A percentile compares a stretch with the other conserved stretches of the same genome.
Conservation (phyloP, 139 green algal genomes). For the Chlamydomonas asymmetrica region DNA sequence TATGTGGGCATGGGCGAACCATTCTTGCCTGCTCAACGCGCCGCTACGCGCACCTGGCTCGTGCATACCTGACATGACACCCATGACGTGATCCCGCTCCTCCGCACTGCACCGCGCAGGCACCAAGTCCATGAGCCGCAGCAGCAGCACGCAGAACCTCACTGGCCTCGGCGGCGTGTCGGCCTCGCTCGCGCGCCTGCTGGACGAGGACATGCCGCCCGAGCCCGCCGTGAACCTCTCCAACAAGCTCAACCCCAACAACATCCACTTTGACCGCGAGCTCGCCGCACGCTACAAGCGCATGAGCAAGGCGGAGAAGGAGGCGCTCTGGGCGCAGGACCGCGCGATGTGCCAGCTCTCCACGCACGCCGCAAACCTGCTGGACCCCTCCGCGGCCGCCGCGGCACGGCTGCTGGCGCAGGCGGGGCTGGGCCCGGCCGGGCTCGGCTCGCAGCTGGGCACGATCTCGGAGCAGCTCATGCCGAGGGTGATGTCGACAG, state of each 20-base stretch:
- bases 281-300: conserved; percentile 71
- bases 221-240: conserved; percentile 69
- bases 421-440: conserved; percentile 5
- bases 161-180: conserved; percentile 23
- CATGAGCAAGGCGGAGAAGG: conserved; percentile 81
- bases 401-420: conserved; percentile 5
- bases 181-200: conserved; percentile 19
- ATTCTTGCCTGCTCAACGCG: too few species aligned
- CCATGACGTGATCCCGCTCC: too few species aligned
- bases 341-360: conserved; percentile 34
- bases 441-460: conserved; percentile 8
- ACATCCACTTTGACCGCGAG: conserved; percentile 72
- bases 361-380: conserved; percentile 13
- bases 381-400: conserved; percentile 18
- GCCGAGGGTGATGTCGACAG: conserved; percentile 25
- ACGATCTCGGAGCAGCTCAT: conserved; percentile 26
- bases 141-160: conserved; percentile 24
- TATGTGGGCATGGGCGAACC: too few species aligned
- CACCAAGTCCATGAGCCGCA: too few species aligned
- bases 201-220: conserved; percentile 36
- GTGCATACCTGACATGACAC: too few species aligned
- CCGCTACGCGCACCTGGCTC: too few species aligned
- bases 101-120: too few species aligned
- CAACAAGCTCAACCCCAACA: conserved; percentile 84
- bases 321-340: conserved; percentile 72